Base-by-base conservation (phyloP, 2,329 filamentous ascomycete species). In the Xenoacremonium recifei region DNA sequence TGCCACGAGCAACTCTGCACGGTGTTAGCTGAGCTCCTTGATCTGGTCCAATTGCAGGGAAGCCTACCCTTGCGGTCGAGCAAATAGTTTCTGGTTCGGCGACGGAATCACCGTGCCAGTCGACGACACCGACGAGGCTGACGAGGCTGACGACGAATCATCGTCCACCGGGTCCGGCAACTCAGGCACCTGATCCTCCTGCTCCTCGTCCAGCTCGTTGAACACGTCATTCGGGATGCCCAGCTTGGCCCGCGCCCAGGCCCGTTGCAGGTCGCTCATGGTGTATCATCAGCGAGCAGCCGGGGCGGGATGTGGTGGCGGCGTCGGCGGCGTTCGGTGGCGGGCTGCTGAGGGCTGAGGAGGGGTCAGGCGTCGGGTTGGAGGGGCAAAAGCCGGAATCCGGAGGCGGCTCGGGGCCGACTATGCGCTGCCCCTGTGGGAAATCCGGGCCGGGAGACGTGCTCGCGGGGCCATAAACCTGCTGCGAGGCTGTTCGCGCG, bases 41-140 rank as follows among this genome's bases (percentile, higher is more conserved):
- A 36, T 31, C 44, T 41, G 20, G n/a, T 10, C 13, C 6, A 15
- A 31, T 15, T 31, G 33, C 36, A 42, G 16, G 18, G 37, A 31
- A 47, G 20, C 39, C 59, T 72, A 87, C 85, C 82, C 77, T 67
- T 79, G 76, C 35, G 84, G 81, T 51, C 84, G 77, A 44, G 85
- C 85, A 68, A 90, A 89, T 30, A 90, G 71, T 48, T 84, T 84
- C 54, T 84, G 80, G 52, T 79, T 85, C 6, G 81, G 79, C 4
- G 87, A 87, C 1, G 91, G 89, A 49, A 89, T 85, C 47, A 97
- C 78, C n/a, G 92, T 97, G 19, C 91, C 90, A 4, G 90, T 89
- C 2, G 91, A 96, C 4, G 91, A 95, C 27, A 89, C 84, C n/a
- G 90, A 96, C 0, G 67, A 95, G 11, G 87, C 79, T 6, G 82